Conservation (phyloP, 2,329 filamentous ascomycete species). For the Paramyrothecium sp. region DNA sequence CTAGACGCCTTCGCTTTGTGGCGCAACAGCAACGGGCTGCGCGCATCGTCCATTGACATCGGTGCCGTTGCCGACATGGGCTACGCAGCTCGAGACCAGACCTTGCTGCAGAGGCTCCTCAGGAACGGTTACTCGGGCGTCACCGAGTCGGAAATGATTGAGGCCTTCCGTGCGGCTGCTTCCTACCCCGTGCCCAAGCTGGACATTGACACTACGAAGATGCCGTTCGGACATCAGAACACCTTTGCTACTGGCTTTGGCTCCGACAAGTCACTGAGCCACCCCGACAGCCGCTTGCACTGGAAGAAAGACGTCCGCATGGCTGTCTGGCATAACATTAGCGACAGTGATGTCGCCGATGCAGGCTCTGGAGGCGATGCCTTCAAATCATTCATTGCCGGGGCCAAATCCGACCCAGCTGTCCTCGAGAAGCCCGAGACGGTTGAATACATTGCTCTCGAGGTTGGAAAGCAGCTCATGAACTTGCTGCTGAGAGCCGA, state of each 20-base stretch:
- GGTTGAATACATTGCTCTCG: not conserved
- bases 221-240: not conserved
- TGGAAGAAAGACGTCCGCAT: slow-evolving; percentile 19
- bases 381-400: not conserved
- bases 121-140: not conserved
- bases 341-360: not conserved
- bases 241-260: slow-evolving; percentile 13
- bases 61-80: slow-evolving; percentile 9
- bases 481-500: not conserved
- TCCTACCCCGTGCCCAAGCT: too few relatives aligned
- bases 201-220: too few relatives aligned
- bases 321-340: slow-evolving; percentile 12
- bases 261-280: slow-evolving; percentile 9
- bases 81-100: not conserved
- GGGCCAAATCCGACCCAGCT: not conserved
- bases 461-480: not conserved
- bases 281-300: slow-evolving; percentile 8
- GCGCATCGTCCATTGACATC: slow-evolving; percentile 7
- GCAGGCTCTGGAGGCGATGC: not conserved
- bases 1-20: not conserved
- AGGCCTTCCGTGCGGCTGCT: too few relatives aligned
- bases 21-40: not conserved
- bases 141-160: too few relatives aligned
- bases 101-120: not conserved
- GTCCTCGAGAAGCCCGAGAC: not conserved